These are phyloP conservation scores for Geosmithia flava DNA, from an alignment of 2,329 filamentous ascomycete genomes.

Conservation along the genomic window DNA sequence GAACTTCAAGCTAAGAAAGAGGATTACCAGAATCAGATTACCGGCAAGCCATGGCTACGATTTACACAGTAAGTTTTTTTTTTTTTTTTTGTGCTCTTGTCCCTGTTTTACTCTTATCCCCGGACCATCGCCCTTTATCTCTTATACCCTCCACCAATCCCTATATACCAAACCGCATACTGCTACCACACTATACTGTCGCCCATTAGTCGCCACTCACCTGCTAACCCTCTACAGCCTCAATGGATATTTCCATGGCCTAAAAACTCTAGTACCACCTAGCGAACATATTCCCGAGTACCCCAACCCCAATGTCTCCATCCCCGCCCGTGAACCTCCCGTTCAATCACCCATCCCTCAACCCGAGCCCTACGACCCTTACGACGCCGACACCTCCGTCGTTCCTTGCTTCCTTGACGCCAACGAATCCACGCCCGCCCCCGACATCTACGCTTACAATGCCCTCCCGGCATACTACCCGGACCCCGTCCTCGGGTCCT, in stretches of 20 bases:
- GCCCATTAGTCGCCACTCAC: not conserved
- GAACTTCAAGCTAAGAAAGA: conserved; percentile 11
- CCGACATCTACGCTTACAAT: conserved; percentile 54
- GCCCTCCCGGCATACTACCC: conserved; percentile 68
- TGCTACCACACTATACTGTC: too few relatives aligned
- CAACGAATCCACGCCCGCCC: conserved; percentile 41
- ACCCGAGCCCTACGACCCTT: conserved; percentile 51
- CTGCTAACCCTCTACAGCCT: conserved; percentile 39
- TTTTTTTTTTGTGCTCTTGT: too few relatives aligned
- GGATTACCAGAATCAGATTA: conserved; percentile 14
- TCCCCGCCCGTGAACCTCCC: conserved; percentile 18
- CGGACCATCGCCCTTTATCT: too few relatives aligned
- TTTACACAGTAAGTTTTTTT: conserved; percentile 26
- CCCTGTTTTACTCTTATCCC: too few relatives aligned
- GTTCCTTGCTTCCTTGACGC: conserved; percentile 52
- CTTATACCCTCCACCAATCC: not conserved
- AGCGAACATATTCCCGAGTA: conserved; percentile 62
- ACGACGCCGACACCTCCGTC: conserved; percentile 36
- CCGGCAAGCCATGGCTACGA: conserved; percentile 25
- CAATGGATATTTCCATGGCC: conserved; percentile 67
- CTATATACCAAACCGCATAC: not conserved
- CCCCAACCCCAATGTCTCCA: conserved; percentile 32
- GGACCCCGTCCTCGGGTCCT: conserved; percentile 64
- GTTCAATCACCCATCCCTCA: conserved; percentile 25
- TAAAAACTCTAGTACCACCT: conserved; percentile 55